A percentile compares a stretch with the other conserved stretches of the same genome.
phyloP scores from a whole-genome alignment of 78 protist species.

The Speleostelium caveatum region DNA sequence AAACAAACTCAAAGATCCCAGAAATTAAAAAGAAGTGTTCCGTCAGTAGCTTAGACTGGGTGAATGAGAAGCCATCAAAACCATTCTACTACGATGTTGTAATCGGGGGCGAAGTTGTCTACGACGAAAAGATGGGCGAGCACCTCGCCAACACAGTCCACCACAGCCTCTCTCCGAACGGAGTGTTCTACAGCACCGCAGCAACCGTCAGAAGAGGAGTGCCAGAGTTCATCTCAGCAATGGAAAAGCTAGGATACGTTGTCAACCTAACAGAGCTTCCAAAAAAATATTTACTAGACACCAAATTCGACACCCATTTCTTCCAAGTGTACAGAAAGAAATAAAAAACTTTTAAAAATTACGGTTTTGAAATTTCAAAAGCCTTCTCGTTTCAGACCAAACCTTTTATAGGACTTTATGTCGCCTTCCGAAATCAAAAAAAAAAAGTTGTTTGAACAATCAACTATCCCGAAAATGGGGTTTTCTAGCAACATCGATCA shows the following conservation, averaged over 20 bases:
- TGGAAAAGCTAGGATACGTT: conserved; percentile 23
- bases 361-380: no score
- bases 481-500: no score
- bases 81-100: conserved; percentile 35
- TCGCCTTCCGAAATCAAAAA: no score
- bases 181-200: conserved; percentile 21
- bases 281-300: conserved; percentile 34
- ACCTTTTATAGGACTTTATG: no score
- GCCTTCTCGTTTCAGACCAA: no score
- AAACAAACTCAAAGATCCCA: background rate
- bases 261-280: conserved; percentile 30
- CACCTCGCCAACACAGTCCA: conserved; percentile 25
- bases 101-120: conserved; percentile 52
- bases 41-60: conserved; percentile 47
- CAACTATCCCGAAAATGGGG: no score
- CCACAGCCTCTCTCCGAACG: conserved; percentile 18
- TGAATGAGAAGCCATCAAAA: conserved; percentile 38
- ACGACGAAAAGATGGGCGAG: conserved; percentile 57
- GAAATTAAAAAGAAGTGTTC: conserved; percentile 14
- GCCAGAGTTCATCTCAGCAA: conserved; percentile 33
- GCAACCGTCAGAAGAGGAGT: conserved; percentile 52
- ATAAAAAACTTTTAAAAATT: background rate
- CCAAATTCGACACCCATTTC: conserved; percentile 42
- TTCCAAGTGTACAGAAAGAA: conserved; percentile 25
- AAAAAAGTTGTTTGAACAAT: no score